These are phyloP conservation scores for Groenewaldozyma auringiensis DNA, from an alignment of 1,139 yeast species.

Conservation along the genomic window DNA sequence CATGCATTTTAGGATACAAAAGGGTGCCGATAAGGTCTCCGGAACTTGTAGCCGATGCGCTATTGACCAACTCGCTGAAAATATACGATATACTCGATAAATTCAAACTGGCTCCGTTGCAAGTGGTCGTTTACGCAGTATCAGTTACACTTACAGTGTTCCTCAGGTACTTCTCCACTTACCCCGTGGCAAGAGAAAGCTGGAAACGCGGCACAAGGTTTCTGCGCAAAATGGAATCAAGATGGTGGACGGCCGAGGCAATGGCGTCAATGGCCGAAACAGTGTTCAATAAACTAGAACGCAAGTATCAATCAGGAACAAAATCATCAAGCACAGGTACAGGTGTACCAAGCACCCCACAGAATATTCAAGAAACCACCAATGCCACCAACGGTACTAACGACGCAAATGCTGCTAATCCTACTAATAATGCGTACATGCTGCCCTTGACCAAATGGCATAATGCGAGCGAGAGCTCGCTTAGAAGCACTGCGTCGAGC, in stretches of 20 bases:
- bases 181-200: conserved; percentile 8
- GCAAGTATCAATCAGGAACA: conserved; percentile 12
- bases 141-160: conserved; percentile 25
- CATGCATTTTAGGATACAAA: conserved; percentile 21
- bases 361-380: neutral
- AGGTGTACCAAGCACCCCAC: neutral
- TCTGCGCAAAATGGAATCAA: conserved; percentile 17
- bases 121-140: conserved; percentile 25
- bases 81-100: conserved; percentile 21
- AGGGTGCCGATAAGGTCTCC: conserved; percentile 14
- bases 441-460: neutral
- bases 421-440: neutral
- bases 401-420: neutral
- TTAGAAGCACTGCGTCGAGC: neutral
- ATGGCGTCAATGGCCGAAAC: conserved; percentile 24
- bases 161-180: conserved; percentile 12
- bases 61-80: conserved; percentile 17
- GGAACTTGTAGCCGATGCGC: conserved; percentile 13
- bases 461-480: neutral
- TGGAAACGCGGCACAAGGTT: conserved; percentile 24
- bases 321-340: neutral
- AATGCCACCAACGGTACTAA: conserved; percentile 2
- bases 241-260: conserved; percentile 28
- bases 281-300: conserved; percentile 23
- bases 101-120: conserved; percentile 22